Evolutionary conservation across 2,329 filamentous ascomycete species (phyloP).

Genomic region (Fusarium nurragi): DNA sequence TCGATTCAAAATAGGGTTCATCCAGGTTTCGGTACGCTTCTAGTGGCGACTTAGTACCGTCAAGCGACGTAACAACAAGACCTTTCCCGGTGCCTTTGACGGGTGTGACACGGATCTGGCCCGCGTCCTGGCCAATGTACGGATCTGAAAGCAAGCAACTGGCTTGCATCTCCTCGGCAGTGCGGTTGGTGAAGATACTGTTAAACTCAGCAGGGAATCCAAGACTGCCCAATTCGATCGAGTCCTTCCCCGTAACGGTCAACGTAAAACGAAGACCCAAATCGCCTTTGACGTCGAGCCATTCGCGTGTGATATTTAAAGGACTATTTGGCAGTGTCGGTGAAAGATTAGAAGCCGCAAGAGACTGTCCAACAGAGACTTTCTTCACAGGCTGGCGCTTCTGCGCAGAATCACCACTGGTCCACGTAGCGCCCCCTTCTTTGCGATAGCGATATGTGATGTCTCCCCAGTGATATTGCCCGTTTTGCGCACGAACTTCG

Average conservation of each 20-base stretch:
- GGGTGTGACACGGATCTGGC: slow-evolving; percentile 64
- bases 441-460: slow-evolving; percentile 65
- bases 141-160: slow-evolving; percentile 67
- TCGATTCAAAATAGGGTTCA: slow-evolving; percentile 54
- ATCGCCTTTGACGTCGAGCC: slow-evolving; percentile 59
- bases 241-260: slow-evolving; percentile 52
- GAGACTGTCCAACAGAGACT: slow-evolving; percentile 12
- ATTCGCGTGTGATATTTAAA: slow-evolving; percentile 61
- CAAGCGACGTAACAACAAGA: slow-evolving; percentile 64
- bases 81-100: slow-evolving; percentile 62
- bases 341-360: slow-evolving; percentile 54
- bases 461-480: slow-evolving; percentile 68
- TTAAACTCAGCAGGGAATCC: slow-evolving; percentile 70
- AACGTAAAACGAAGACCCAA: slow-evolving; percentile 63
- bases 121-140: slow-evolving; percentile 68
- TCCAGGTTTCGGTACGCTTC: slow-evolving; percentile 65
- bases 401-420: slow-evolving; percentile 56
- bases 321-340: slow-evolving; percentile 54
- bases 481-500: slow-evolving; percentile 56
- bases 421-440: slow-evolving; percentile 54
- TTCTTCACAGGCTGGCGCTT: slow-evolving; percentile 47
- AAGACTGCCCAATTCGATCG: slow-evolving; percentile 64
- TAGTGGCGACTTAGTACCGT: slow-evolving; percentile 54
- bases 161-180: slow-evolving; percentile 57
- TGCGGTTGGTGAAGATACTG: slow-evolving; percentile 66